Conservation (phyloP, 768 basidiomycete genomes). For the Mycena polygramma region DNA sequence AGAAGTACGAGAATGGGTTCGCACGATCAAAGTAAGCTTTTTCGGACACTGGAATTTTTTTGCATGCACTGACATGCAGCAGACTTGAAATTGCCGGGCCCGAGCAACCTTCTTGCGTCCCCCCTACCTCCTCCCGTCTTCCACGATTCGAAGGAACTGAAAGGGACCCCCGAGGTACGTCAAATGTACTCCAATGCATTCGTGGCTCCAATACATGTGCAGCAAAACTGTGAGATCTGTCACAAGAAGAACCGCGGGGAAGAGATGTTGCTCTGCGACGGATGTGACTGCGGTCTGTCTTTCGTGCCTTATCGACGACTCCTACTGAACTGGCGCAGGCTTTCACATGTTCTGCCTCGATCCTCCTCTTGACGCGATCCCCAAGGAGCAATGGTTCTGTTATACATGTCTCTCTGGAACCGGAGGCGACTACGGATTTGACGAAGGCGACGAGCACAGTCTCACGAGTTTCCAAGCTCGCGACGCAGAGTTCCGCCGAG, state of each 20-base stretch:
- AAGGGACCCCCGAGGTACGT: slow-evolving; percentile 68
- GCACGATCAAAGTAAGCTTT: slow-evolving; percentile 63
- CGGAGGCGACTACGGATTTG: slow-evolving; percentile 97
- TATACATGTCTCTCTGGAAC: slow-evolving; percentile 91
- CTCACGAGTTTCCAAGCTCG: slow-evolving; percentile 93
- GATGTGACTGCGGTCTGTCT: slow-evolving; percentile 81
- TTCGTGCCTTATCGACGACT: slow-evolving; percentile 38
- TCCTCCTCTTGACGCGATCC: slow-evolving; percentile 87
- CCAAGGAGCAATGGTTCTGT: slow-evolving; percentile 97
- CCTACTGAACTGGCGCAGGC: slow-evolving; percentile 58
- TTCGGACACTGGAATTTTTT: slow-evolving; percentile 19
- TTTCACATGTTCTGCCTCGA: slow-evolving; percentile 98
- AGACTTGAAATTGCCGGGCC: slow-evolving; percentile 53
- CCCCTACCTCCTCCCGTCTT: slow-evolving; percentile 62
- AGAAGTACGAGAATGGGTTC: slow-evolving; percentile 66
- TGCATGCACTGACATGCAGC: slow-evolving; percentile 36
- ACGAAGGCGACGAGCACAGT: slow-evolving; percentile 96
- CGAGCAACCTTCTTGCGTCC: slow-evolving; percentile 38
- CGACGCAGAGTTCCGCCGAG: slow-evolving; percentile 87
- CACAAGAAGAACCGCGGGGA: slow-evolving; percentile 88
- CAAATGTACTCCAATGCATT: slow-evolving; percentile 34
- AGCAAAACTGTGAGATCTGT: slow-evolving; percentile 96
- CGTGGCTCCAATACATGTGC: slow-evolving; percentile 40
- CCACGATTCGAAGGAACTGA: slow-evolving; percentile 60
- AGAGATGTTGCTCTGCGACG: slow-evolving; percentile 93